phyloP scores from a whole-genome alignment of 2,329 filamentous ascomycete species.

The Colletotrichum sp. region DNA sequence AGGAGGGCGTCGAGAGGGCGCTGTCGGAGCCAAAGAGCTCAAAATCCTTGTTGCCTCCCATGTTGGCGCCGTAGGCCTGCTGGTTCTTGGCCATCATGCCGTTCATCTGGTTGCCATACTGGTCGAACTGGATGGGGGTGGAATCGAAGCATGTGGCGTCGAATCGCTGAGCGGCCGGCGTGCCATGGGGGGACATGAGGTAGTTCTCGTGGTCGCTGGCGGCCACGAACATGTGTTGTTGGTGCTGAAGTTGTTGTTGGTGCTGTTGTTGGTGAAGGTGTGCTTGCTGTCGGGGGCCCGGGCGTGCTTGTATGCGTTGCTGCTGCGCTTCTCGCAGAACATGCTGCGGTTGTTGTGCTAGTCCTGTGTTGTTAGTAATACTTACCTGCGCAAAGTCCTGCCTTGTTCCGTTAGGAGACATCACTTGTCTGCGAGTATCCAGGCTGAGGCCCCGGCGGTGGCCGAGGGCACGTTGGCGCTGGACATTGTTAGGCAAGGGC shows the following conservation, averaged over 20 bases:
- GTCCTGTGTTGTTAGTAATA: conserved; percentile 60
- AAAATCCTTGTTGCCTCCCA: conserved; percentile 51
- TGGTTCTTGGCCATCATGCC: conserved; percentile 54
- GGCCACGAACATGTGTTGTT: conserved; percentile 30
- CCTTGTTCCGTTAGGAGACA: conserved; percentile 39
- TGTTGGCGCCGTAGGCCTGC: conserved; percentile 42
- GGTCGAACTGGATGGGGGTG: conserved; percentile 49
- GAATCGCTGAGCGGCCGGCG: conserved; percentile 60
- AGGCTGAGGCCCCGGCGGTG: conserved; percentile 87
- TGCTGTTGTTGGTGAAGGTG: conserved; percentile 38
- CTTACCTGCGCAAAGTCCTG: conserved; percentile 60
- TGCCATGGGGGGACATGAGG: conserved; percentile 60
- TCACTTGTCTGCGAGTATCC: conserved; percentile 71
- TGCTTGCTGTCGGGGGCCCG: conserved; percentile 59
- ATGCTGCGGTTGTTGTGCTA: conserved; percentile 70
- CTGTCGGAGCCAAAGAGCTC: conserved; percentile 53
- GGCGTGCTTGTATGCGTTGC: conserved; percentile 79
- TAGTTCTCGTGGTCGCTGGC: conserved; percentile 56
- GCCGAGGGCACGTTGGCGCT: conserved; percentile 46
- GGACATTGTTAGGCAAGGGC: conserved; percentile 62
- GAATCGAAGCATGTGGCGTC: conserved; percentile 51
- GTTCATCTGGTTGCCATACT: conserved; percentile 47
- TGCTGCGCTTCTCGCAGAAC: conserved; percentile 89
- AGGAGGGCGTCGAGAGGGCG: conserved; percentile 53
- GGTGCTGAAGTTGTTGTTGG: conserved; percentile 33